Percentiles rank a stretch among this genome's conserved stretches.
These are phyloP conservation scores for Trichothecium sympodiale DNA, from an alignment of 2,329 filamentous ascomycete species.

Conservation along the genomic window DNA sequence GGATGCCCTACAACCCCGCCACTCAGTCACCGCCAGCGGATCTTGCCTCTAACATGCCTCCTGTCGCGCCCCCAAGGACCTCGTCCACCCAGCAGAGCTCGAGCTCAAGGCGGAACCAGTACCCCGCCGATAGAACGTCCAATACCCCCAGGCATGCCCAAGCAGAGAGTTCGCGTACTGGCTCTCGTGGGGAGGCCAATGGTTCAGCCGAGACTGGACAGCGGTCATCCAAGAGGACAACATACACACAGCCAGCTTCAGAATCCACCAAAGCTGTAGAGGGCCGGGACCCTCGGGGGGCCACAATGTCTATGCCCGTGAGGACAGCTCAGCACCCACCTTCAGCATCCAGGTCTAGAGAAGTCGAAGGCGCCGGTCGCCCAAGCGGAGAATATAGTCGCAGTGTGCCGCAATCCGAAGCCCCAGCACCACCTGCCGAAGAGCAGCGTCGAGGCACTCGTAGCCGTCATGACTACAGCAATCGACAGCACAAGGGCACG, in stretches of 20 bases:
- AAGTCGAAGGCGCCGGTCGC: conserved; percentile 39
- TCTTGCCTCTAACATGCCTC: conserved; percentile 51
- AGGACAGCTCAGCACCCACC: conserved; percentile 24
- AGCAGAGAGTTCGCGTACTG: conserved; percentile 23
- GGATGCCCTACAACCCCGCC: neutral
- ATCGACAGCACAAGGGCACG: conserved; percentile 44
- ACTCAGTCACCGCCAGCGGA: conserved; percentile 30
- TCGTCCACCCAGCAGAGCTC: conserved; percentile 53
- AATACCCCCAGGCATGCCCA: conserved; percentile 30
- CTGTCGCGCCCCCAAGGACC: conserved; percentile 68
- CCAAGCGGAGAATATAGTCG: conserved; percentile 29
- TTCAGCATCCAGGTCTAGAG: conserved; percentile 46
- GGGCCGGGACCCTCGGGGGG: conserved; percentile 26
- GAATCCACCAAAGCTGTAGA: conserved; percentile 27
- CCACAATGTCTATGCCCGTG: conserved; percentile 30
- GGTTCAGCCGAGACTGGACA: conserved; percentile 15
- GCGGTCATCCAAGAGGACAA: conserved; percentile 18
- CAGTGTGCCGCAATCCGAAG: conserved; percentile 4
- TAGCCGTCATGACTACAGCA: conserved; percentile 47
- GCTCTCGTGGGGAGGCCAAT: conserved; percentile 20
- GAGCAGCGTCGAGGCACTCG: conserved; percentile 38
- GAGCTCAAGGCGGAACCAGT: conserved; percentile 31
- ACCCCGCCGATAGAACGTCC: conserved; percentile 31
- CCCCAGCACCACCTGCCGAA: conserved; percentile 10
- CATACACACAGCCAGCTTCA: conserved; percentile 14